Percentiles rank a stretch among this genome's conserved stretches.
These are phyloP conservation scores for Hyaloraphidium curvatum DNA, from an alignment of 192 early-diverging fungal species.

Conservation along the genomic window DNA sequence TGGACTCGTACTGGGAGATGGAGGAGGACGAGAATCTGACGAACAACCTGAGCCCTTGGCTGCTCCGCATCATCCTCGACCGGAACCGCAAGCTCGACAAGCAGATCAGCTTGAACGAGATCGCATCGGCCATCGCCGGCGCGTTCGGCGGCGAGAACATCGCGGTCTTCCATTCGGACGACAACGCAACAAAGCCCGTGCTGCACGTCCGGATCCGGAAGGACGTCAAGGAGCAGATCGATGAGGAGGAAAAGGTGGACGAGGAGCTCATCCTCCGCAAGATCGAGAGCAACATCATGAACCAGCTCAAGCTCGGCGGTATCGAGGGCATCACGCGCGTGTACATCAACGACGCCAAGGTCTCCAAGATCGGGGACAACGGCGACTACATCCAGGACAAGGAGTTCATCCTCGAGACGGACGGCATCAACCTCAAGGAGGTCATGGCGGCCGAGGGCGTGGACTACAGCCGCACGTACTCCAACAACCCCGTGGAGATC, in stretches of 20 bases:
- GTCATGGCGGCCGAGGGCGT: slow-evolving; percentile 75
- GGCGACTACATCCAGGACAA: slow-evolving; percentile 42
- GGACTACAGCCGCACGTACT: slow-evolving; percentile 57
- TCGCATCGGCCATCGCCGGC: neutral
- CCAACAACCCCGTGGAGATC: slow-evolving; percentile 86
- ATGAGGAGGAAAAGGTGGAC: slow-evolving; percentile 16
- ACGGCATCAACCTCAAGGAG: slow-evolving; percentile 75
- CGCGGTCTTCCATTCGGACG: neutral
- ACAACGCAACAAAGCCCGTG: neutral
- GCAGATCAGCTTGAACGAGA: slow-evolving; percentile 24
- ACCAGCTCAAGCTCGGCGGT: slow-evolving; percentile 70
- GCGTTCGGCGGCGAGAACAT: neutral
- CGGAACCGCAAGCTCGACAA: slow-evolving; percentile 71
- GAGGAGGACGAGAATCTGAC: slow-evolving; percentile 48
- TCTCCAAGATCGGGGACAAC: slow-evolving; percentile 19
- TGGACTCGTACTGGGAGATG: slow-evolving; percentile 61
- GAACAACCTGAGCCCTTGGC: slow-evolving; percentile 26
- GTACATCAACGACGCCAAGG: slow-evolving; percentile 30
- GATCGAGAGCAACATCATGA: slow-evolving; percentile 72
- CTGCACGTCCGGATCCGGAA: neutral
- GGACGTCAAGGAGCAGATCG: neutral
- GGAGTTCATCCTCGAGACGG: slow-evolving; percentile 76
- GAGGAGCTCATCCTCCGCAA: slow-evolving; percentile 80
- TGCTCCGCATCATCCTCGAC: slow-evolving; percentile 31
- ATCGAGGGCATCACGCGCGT: slow-evolving; percentile 68